Evolutionary conservation across 2,329 filamentous ascomycete genomes (phyloP).

Genomic region (Macrophomina tecta): DNA sequence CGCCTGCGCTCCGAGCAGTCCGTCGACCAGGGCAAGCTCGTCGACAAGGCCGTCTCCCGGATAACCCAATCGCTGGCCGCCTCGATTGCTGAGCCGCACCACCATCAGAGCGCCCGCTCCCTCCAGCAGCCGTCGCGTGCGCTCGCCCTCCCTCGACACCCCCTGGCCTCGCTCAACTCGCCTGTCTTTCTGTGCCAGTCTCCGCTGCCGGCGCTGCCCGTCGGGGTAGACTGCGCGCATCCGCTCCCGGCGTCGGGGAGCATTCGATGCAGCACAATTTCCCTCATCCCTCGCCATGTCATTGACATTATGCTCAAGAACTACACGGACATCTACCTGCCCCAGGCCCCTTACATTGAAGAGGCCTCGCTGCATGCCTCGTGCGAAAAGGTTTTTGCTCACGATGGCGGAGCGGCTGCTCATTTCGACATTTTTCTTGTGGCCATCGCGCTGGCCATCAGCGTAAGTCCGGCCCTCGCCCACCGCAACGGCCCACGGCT

Average conservation of each 20-base stretch:
- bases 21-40: slow-evolving; percentile 7
- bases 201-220: neutral
- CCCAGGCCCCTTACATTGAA: slow-evolving; percentile 19
- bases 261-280: slow-evolving; percentile 23
- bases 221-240: neutral
- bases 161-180: slow-evolving; percentile 9
- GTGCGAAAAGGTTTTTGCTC: slow-evolving; percentile 15
- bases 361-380: slow-evolving; percentile 11
- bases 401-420: neutral
- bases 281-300: slow-evolving; percentile 24
- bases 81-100: neutral
- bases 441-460: slow-evolving; percentile 21
- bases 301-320: slow-evolving; percentile 28
- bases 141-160: neutral
- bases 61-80: slow-evolving; percentile 18
- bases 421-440: slow-evolving; percentile 25
- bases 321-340: slow-evolving; percentile 24
- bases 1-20: slow-evolving; percentile 22
- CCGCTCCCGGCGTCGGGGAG: neutral
- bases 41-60: slow-evolving; percentile 14
- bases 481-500: neutral
- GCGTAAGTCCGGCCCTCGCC: neutral
- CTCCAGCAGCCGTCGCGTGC: neutral
- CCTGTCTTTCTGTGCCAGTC: slow-evolving; percentile 19
- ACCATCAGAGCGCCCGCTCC: neutral